phyloP scores from a whole-genome alignment of 2,329 filamentous ascomycete species.

The Penicillium sp. region DNA sequence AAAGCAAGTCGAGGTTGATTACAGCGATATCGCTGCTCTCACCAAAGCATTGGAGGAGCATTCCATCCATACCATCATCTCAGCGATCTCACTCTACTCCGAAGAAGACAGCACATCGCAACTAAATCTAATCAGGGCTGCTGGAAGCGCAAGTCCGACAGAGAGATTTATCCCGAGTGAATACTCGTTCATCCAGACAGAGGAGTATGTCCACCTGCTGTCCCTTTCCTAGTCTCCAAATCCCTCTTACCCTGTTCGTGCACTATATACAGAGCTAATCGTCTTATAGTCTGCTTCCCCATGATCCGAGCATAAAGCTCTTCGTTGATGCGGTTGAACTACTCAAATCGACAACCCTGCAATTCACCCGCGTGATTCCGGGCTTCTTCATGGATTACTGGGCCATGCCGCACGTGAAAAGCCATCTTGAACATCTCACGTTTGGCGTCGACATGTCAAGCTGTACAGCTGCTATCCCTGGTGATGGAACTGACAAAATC shows the following conservation, averaged over 20 bases:
- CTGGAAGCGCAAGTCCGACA: constrained; percentile 44
- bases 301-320: constrained; percentile 38
- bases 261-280: constrained; percentile 3
- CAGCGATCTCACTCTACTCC: constrained; percentile 42
- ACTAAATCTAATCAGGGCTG: constrained; percentile 52
- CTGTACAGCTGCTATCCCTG: constrained; percentile 55
- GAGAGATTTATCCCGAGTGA: constrained; percentile 51
- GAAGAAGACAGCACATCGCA: constrained; percentile 39
- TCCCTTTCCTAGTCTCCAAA: too few relatives aligned
- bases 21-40: constrained; percentile 37
- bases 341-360: constrained; percentile 40
- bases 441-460: constrained; percentile 52
- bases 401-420: constrained; percentile 44
- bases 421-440: constrained; percentile 45
- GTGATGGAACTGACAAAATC: constrained; percentile 51
- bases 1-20: constrained; percentile 37
- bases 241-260: too few relatives aligned
- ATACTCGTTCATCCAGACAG: constrained; percentile 44
- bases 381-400: constrained; percentile 57
- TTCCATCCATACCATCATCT: constrained; percentile 53
- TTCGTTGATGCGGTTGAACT: constrained; percentile 34
- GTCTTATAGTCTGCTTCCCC: constrained; percentile 28
- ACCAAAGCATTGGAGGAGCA: constrained; percentile 39
- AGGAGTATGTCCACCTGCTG: constrained; percentile 30
- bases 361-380: constrained; percentile 46